Conservation (phyloP, 768 basidiomycete species). For the Lentinula raphanica region DNA sequence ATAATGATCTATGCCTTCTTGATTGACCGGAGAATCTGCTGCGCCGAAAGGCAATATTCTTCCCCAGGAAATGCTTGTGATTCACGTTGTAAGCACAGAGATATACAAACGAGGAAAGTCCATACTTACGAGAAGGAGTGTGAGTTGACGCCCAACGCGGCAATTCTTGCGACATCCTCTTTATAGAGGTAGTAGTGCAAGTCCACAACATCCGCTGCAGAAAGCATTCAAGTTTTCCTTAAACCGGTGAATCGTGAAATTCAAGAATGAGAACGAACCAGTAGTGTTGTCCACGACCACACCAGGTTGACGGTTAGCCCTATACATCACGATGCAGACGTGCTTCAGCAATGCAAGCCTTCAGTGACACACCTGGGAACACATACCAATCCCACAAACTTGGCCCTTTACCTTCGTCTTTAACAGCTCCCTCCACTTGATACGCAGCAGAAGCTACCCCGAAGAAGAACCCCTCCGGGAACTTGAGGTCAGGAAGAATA, state of each 20-base stretch:
- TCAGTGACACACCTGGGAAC: neutral
- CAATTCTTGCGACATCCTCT: conserved; percentile 43
- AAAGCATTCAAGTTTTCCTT: neutral
- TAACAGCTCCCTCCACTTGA: conserved; percentile 49
- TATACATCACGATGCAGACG: neutral
- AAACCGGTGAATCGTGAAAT: neutral
- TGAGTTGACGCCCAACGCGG: conserved; percentile 46
- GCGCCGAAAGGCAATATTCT: conserved; percentile 47
- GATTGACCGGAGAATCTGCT: conserved; percentile 44
- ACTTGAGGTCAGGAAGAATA: conserved; percentile 37
- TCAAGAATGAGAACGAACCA: conserved; percentile 19
- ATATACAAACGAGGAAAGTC: too few species aligned
- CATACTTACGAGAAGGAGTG: conserved; percentile 49
- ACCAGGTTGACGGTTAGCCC: conserved; percentile 38
- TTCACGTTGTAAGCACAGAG: too few species aligned
- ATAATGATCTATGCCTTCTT: conserved; percentile 40
- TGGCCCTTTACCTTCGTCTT: conserved; percentile 45
- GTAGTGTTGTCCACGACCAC: conserved; percentile 40
- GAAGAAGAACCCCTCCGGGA: conserved; percentile 44
- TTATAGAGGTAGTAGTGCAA: conserved; percentile 51
- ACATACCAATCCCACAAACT: conserved; percentile 39
- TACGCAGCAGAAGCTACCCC: conserved; percentile 50
- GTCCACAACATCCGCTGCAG: conserved; percentile 41
- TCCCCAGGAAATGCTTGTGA: conserved; percentile 50
- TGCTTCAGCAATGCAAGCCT: too few species aligned